A percentile compares a stretch with the other conserved stretches of the same genome.
Conservation (phyloP, 2,329 filamentous ascomycete genomes). For the Cryphonectria naterciae region DNA sequence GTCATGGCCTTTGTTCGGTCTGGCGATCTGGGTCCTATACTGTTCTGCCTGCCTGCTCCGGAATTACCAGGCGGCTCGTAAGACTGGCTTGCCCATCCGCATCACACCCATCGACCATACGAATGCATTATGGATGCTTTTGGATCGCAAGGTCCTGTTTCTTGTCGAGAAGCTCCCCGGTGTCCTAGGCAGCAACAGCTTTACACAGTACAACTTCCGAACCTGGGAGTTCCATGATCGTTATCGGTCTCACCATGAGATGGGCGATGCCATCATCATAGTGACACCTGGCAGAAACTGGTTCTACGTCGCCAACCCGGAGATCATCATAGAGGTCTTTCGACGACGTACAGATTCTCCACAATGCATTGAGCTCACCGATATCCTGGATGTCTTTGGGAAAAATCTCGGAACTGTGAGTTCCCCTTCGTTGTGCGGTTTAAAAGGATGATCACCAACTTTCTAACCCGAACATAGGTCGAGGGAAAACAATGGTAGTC, state of each 20-base stretch:
- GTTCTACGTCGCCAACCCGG: constrained; percentile 13
- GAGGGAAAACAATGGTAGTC: constrained; percentile 31
- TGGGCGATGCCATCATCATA: constrained; percentile 33
- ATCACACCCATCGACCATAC: constrained; percentile 38
- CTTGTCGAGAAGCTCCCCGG: constrained; percentile 34
- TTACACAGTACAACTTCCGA: constrained; percentile 39
- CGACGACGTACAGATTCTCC: constrained; percentile 8
- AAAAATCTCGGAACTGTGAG: constrained; percentile 19
- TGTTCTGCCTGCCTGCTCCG: constrained; percentile 12
- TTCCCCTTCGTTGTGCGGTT: neutral
- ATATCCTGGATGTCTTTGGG: constrained; percentile 18
- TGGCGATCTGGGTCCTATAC: constrained; percentile 7
- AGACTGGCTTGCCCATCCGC: constrained; percentile 38
- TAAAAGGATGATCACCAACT: neutral
- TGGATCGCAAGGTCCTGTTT: constrained; percentile 34
- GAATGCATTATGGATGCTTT: constrained; percentile 39
- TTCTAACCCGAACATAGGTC: constrained; percentile 13
- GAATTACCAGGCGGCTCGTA: constrained; percentile 34
- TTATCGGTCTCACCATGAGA: constrained; percentile 30
- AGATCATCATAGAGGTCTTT: constrained; percentile 7
- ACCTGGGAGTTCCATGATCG: constrained; percentile 30
- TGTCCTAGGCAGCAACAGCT: constrained; percentile 35
- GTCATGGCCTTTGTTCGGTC: neutral
- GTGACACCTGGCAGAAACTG: constrained; percentile 9
- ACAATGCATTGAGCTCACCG: constrained; percentile 9